These are phyloP conservation scores for Erucastrum elatum DNA, from an alignment of 345 rosid genomes.

Conservation along the genomic window DNA sequence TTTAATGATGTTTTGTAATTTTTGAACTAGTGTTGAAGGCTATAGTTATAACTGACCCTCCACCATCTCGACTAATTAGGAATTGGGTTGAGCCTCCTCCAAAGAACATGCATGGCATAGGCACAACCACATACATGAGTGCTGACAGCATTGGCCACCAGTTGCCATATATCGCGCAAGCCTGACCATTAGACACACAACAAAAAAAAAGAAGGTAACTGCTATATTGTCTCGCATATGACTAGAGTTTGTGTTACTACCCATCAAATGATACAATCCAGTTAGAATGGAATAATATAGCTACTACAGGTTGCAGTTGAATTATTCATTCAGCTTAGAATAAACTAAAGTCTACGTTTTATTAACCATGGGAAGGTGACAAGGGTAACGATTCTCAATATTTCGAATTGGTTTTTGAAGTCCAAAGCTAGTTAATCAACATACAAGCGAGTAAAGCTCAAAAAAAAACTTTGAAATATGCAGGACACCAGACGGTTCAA, in stretches of 20 bases:
- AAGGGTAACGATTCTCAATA: not conserved
- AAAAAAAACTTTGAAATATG: conserved; percentile 7
- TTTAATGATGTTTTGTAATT: not conserved
- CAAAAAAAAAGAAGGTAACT: too few relatives aligned
- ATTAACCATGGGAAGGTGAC: not conserved
- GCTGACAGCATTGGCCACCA: conserved; percentile 99
- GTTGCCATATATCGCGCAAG: conserved; percentile 84
- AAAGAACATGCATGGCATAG: conserved; percentile 96
- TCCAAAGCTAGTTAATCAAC: not conserved
- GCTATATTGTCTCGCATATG: too few relatives aligned
- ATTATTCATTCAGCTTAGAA: too few relatives aligned
- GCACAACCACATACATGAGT: conserved; percentile 92
- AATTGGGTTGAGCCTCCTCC: conserved; percentile 98
- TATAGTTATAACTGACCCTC: conserved; percentile 65
- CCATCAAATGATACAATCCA: too few relatives aligned
- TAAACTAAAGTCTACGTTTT: too few relatives aligned
- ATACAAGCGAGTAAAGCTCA: conserved; percentile 2
- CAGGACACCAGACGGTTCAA: not conserved
- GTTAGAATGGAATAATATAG: too few relatives aligned
- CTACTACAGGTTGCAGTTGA: too few relatives aligned
- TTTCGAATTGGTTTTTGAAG: not conserved
- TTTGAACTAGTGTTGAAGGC: not conserved
- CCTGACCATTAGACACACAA: too few relatives aligned
- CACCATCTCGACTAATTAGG: conserved; percentile 84
- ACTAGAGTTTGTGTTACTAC: too few relatives aligned